A percentile compares a stretch with the other conserved stretches of the same genome.
Evolutionary conservation across 176 grass and related monocot species (phyloP).

Genomic region (Pharus latifolius): DNA sequence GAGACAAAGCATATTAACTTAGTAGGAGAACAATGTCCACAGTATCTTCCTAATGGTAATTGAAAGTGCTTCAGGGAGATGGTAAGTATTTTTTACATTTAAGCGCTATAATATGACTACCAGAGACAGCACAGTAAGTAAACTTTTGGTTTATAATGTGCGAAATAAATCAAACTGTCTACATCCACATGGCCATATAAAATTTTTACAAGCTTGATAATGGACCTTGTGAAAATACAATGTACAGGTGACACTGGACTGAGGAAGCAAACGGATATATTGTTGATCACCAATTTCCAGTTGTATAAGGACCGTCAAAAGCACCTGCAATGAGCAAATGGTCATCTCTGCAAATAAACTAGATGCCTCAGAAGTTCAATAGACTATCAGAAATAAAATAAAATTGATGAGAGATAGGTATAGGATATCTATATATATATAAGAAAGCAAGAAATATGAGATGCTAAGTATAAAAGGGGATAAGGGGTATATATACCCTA

Average conservation of each 20-base stretch:
- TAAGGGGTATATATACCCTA: too few species aligned
- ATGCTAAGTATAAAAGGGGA: too few species aligned
- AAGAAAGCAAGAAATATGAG: too few species aligned
- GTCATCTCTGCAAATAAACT: constrained; percentile 6
- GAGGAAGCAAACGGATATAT: constrained; percentile 79
- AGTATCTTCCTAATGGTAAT: not conserved
- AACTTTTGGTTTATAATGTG: not conserved
- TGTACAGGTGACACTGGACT: constrained; percentile 74
- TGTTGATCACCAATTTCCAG: constrained; percentile 89
- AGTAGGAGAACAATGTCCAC: not conserved
- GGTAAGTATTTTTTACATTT: not conserved
- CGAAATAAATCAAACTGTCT: not conserved
- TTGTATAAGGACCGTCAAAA: constrained; percentile 82
- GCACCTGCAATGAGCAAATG: constrained; percentile 42
- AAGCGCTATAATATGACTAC: not conserved
- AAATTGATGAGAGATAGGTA: not conserved
- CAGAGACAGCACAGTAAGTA: not conserved
- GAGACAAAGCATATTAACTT: not conserved
- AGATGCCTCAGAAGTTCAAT: not conserved
- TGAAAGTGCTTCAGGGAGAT: not conserved
- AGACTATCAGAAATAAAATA: not conserved
- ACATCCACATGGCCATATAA: not conserved
- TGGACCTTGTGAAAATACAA: constrained; percentile 91
- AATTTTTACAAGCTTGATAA: not conserved
- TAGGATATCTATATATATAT: too few species aligned